Conservation (phyloP, 2,329 filamentous ascomycete genomes). For the Apiospora pterosperma region DNA sequence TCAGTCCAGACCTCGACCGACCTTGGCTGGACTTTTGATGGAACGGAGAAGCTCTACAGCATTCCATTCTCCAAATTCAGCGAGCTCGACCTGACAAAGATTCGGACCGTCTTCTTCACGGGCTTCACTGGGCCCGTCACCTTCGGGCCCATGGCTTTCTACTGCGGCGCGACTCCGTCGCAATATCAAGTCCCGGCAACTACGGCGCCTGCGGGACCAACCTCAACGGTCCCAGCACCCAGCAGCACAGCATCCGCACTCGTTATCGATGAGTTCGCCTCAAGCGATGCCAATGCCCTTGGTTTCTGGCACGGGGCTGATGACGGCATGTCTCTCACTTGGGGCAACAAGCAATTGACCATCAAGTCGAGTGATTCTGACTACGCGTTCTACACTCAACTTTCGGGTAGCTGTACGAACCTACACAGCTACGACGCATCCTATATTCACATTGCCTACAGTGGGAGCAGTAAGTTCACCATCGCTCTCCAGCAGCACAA, state of each 20-base stretch:
- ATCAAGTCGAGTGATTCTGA: constrained; percentile 59
- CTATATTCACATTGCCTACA: constrained; percentile 64
- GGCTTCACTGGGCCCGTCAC: constrained; percentile 43
- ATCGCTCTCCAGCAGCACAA: constrained; percentile 67
- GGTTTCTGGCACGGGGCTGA: constrained; percentile 65
- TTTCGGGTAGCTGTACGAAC: constrained; percentile 52
- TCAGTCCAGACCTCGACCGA: constrained; percentile 39
- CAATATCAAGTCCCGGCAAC: constrained; percentile 46
- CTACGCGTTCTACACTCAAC: constrained; percentile 58
- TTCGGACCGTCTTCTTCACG: constrained; percentile 49
- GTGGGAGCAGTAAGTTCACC: constrained; percentile 59
- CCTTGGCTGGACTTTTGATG: constrained; percentile 59
- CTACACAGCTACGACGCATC: constrained; percentile 49
- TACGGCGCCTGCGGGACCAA: constrained; percentile 36
- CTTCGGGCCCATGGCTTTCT: constrained; percentile 55
- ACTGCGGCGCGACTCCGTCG: constrained; percentile 48
- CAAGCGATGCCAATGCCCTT: constrained; percentile 51
- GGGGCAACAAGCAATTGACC: constrained; percentile 48
- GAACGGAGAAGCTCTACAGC: constrained; percentile 55
- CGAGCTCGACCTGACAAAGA: constrained; percentile 47
- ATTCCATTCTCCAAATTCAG: constrained; percentile 52
- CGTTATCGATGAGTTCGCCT: constrained; percentile 60
- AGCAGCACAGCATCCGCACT: constrained; percentile 43
- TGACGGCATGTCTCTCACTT: constrained; percentile 52
- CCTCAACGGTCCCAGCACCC: constrained; percentile 47